Conservation (phyloP, 2,329 filamentous ascomycete species). For the Triangularia setosa region DNA sequence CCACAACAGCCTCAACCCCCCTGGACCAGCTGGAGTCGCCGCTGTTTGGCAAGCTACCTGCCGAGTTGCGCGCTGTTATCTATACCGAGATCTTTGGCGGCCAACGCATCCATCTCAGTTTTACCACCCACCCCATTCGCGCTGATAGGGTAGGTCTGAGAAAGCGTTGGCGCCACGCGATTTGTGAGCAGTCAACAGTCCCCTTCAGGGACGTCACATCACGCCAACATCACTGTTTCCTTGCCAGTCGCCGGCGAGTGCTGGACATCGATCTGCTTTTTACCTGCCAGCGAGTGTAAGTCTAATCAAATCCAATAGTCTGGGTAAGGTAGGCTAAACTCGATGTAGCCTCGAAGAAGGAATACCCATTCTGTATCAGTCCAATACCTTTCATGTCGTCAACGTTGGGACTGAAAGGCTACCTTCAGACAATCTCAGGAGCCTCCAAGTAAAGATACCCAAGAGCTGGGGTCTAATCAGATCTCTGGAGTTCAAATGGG, state of each 20-base stretch:
- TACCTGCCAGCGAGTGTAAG: conserved; percentile 19
- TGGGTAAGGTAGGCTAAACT: not conserved
- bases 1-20: not conserved
- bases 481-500: conserved; percentile 19
- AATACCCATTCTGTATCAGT: conserved; percentile 16
- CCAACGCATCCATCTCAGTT: conserved; percentile 15
- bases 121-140: conserved; percentile 14
- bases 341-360: conserved; percentile 11
- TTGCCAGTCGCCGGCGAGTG: conserved; percentile 7
- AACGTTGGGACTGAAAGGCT: conserved; percentile 8
- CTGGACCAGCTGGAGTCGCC: conserved; percentile 10
- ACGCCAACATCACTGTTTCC: conserved; percentile 13
- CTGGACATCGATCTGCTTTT: conserved; percentile 17
- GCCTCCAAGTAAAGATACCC: conserved; percentile 18
- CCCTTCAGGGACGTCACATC: conserved; percentile 6
- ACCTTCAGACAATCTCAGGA: conserved; percentile 17
- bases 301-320: not conserved
- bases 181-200: conserved; percentile 9
- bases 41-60: conserved; percentile 16
- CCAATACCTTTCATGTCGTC: conserved; percentile 17
- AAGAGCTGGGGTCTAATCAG: conserved; percentile 16
- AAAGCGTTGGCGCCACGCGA: conserved; percentile 15
- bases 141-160: conserved; percentile 16
- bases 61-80: conserved; percentile 16
- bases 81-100: conserved; percentile 15